Percentiles rank a stretch among this genome's conserved stretches.
These are phyloP conservation scores for Euphorbia pulcherrima DNA, from an alignment of 345 rosid species.

Conservation along the genomic window DNA sequence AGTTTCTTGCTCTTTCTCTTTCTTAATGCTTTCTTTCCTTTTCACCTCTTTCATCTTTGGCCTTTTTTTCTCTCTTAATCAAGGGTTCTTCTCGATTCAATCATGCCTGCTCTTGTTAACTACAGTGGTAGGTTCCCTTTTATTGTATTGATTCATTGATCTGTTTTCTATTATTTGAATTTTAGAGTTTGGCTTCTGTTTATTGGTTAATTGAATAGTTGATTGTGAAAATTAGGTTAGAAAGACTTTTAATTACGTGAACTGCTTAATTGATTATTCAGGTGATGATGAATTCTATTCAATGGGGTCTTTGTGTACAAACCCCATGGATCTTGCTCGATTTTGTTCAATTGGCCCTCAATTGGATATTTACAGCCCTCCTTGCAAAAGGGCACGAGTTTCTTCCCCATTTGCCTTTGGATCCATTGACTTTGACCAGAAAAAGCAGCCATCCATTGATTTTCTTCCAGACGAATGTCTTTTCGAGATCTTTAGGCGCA, in stretches of 20 bases:
- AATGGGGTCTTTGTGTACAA: slow-evolving; percentile 41
- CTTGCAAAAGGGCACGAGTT: slow-evolving; percentile 61
- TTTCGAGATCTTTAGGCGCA: slow-evolving; percentile 61
- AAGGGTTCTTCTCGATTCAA: slow-evolving; percentile 25
- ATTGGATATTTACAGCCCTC: slow-evolving; percentile 46
- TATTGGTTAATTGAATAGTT: background rate
- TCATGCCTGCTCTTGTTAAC: slow-evolving; percentile 68
- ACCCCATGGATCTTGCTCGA: slow-evolving; percentile 37
- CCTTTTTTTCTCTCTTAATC: slow-evolving; percentile 19
- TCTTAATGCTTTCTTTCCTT: slow-evolving; percentile 19
- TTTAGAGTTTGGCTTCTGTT: background rate
- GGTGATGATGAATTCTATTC: slow-evolving; percentile 63
- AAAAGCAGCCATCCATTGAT: slow-evolving; percentile 44
- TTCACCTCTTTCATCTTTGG: slow-evolving; percentile 23
- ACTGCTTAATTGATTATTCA: slow-evolving; percentile 28
- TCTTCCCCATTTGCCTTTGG: slow-evolving; percentile 31
- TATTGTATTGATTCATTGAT: slow-evolving; percentile 5
- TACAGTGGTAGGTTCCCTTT: slow-evolving; percentile 36
- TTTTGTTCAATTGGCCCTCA: slow-evolving; percentile 39
- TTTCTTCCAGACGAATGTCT: slow-evolving; percentile 77
- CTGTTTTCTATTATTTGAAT: background rate
- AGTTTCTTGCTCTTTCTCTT: slow-evolving; percentile 32
- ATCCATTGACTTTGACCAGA: slow-evolving; percentile 25
- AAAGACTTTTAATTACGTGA: background rate
- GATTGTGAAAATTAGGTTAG: background rate